Evolutionary conservation across 2,329 filamentous ascomycete genomes (phyloP).

Genomic region (Fusarium pseudoanthophilum): DNA sequence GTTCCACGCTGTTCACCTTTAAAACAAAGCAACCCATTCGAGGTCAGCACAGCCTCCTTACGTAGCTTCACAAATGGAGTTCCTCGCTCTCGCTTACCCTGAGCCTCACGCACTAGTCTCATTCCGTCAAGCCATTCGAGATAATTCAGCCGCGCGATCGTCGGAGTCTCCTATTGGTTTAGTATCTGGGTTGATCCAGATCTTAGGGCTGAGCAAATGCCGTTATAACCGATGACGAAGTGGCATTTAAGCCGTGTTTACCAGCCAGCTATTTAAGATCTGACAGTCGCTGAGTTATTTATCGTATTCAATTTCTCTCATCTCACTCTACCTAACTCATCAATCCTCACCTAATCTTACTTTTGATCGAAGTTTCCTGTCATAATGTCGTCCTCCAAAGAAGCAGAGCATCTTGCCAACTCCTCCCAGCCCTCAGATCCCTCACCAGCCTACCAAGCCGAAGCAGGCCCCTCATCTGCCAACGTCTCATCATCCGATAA

Average conservation of each 20-base stretch:
- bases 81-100: conserved; percentile 9
- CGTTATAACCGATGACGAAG: conserved; percentile 31
- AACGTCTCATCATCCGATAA: not conserved
- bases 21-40: not conserved
- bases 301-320: not conserved
- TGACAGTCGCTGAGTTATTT: not conserved
- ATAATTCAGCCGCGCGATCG: not conserved
- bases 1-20: fast-evolving
- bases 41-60: conserved; percentile 4
- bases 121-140: conserved; percentile 13
- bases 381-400: conserved; percentile 26
- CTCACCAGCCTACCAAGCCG: not conserved
- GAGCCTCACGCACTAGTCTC: not conserved
- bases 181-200: not conserved
- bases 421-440: not conserved
- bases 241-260: conserved; percentile 2
- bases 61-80: not conserved
- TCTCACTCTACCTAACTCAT: not conserved
- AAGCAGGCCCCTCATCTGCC: not conserved
- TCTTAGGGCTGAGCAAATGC: conserved; percentile 27
- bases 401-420: conserved; percentile 24
- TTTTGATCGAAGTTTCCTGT: not conserved
- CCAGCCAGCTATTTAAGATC: conserved; percentile 1
- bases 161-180: conserved; percentile 9
- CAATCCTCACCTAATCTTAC: too few species aligned